Evolutionary conservation across 1,284 basidiomycete species (phyloP).

Genomic region (Cryptococcus maquisensis): DNA sequence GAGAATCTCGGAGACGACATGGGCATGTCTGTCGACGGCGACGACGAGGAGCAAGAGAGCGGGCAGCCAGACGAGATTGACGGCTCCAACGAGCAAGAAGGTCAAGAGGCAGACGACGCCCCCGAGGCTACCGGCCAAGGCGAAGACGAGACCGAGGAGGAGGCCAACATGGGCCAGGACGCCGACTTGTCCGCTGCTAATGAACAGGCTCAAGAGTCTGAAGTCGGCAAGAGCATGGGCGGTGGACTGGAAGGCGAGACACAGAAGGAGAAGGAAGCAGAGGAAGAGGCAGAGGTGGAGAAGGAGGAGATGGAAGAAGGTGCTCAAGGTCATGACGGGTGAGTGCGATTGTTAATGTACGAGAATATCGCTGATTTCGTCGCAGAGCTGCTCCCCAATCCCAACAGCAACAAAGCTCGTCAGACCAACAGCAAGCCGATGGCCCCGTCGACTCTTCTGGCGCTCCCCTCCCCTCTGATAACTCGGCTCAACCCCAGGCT

Average conservation of each 20-base stretch:
- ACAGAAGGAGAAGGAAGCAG: conserved; percentile 20
- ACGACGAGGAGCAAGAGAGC: conserved; percentile 37
- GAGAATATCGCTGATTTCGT: background rate
- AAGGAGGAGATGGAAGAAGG: conserved; percentile 39
- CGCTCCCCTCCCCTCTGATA: conserved; percentile 35
- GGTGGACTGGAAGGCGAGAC: conserved; percentile 32
- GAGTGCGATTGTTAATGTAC: conserved; percentile 2
- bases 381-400: conserved; percentile 20
- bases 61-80: conserved; percentile 32
- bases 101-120: conserved; percentile 34
- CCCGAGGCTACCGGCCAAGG: conserved; percentile 37
- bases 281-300: conserved; percentile 26
- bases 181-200: conserved; percentile 39
- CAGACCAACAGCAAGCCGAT: conserved; percentile 37
- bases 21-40: conserved; percentile 40
- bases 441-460: conserved; percentile 40
- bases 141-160: conserved; percentile 46
- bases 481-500: conserved; percentile 55
- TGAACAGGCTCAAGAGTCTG: conserved; percentile 33
- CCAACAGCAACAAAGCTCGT: conserved; percentile 29
- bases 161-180: conserved; percentile 37
- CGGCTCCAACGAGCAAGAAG: conserved; percentile 40
- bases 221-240: conserved; percentile 39
- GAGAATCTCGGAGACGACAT: conserved; percentile 22
- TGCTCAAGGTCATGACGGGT: conserved; percentile 29